Evolutionary conservation across 306 rosid genomes (phyloP).

Genomic region (Carpinus fangiana): DNA sequence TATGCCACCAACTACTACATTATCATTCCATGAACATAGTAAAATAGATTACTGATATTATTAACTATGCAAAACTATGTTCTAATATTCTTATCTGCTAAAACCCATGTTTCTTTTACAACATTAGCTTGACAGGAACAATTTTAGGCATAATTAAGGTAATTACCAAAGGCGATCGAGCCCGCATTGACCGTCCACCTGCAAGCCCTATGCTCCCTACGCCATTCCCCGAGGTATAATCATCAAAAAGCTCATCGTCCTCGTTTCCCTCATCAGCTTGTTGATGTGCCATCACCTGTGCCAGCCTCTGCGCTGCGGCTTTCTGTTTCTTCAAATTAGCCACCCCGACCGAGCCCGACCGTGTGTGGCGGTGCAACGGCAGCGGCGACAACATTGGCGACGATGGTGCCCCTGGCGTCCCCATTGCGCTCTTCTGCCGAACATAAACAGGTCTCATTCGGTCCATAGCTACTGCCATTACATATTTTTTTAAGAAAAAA

Average conservation of each 20-base stretch:
- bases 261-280: constrained; percentile 51
- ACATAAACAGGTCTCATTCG: constrained; percentile 46
- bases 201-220: constrained; percentile 73
- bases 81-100: not conserved
- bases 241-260: constrained; percentile 64
- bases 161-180: constrained; percentile 68
- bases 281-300: constrained; percentile 85
- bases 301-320: constrained; percentile 98
- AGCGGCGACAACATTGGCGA: constrained; percentile 52
- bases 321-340: constrained; percentile 57
- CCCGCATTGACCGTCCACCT: constrained; percentile 57
- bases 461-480: constrained; percentile 47
- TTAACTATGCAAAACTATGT: not conserved
- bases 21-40: not conserved
- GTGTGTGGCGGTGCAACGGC: constrained; percentile 27
- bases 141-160: not conserved
- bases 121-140: not conserved
- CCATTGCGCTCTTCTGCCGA: constrained; percentile 59
- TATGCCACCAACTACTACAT: not conserved
- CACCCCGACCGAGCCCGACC: constrained; percentile 39
- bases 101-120: not conserved
- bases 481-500: not conserved
- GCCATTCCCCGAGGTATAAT: constrained; percentile 41
- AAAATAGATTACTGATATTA: not conserved
- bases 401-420: constrained; percentile 46